phyloP scores from a whole-genome alignment of 106 monocot species.

The Phalaenopsis equestris region DNA sequence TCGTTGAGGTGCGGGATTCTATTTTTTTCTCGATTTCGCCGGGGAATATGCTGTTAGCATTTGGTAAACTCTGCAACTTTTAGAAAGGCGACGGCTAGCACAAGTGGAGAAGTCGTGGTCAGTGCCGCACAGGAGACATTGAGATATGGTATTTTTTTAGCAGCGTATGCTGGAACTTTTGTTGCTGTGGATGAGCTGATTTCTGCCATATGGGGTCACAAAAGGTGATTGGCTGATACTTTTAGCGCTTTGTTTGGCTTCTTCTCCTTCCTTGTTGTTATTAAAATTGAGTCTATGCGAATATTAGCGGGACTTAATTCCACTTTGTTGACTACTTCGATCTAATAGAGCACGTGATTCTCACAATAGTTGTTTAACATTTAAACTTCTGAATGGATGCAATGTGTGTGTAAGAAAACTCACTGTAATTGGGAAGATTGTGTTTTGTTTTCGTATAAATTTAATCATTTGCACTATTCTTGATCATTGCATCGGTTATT shows the following conservation, averaged over 20 bases:
- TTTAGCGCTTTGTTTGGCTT: background rate
- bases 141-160: conserved; percentile 83
- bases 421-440: no score
- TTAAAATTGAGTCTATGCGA: background rate
- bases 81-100: conserved; percentile 52
- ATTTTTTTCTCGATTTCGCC: background rate
- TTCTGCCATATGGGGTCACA: conserved; percentile 60
- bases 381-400: no score
- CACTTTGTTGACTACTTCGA: no score
- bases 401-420: no score
- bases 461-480: no score
- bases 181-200: conserved; percentile 83
- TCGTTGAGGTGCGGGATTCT: conserved; percentile 4
- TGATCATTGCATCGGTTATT: no score
- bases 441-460: no score
- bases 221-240: conserved; percentile 5
- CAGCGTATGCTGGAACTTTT: conserved; percentile 80
- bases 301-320: background rate
- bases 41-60: background rate
- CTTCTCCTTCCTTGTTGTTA: background rate
- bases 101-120: conserved; percentile 64
- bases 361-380: no score
- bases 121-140: conserved; percentile 71
- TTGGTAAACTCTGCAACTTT: background rate
- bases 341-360: no score